These are phyloP conservation scores for Ophidiomyces ophidiicola DNA, from an alignment of 2,329 filamentous ascomycete genomes.

Conservation along the genomic window DNA sequence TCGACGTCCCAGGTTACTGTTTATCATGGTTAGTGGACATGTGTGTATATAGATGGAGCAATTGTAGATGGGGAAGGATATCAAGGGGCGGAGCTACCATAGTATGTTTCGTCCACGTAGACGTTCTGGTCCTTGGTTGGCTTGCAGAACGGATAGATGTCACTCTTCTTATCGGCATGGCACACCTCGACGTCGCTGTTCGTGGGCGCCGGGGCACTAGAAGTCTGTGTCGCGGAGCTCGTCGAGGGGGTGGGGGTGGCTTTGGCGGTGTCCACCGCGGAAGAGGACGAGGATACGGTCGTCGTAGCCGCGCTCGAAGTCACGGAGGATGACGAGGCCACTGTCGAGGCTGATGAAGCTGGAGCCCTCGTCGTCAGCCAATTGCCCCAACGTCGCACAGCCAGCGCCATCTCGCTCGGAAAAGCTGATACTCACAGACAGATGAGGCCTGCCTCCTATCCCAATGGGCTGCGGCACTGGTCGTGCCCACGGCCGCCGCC, in stretches of 20 bases:
- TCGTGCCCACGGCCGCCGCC: not conserved
- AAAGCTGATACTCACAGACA: not conserved
- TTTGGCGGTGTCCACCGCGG: not conserved
- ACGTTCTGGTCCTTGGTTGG: slow-evolving; percentile 13
- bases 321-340: not conserved
- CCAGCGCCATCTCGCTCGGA: no score
- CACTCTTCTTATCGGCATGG: slow-evolving; percentile 8
- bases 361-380: not conserved
- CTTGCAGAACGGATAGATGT: slow-evolving; percentile 14
- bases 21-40: slow-evolving; percentile 14
- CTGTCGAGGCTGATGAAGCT: not conserved
- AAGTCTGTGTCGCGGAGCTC: no score
- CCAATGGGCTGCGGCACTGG: not conserved
- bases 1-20: slow-evolving; percentile 29
- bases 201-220: slow-evolving; percentile 3
- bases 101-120: slow-evolving; percentile 12
- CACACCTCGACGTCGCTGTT: slow-evolving; percentile 11
- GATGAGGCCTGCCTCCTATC: slow-evolving; percentile 5
- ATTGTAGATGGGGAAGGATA: no score
- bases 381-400: not conserved
- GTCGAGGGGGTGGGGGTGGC: slow-evolving; percentile 3
- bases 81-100: slow-evolving; percentile 9
- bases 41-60: not conserved
- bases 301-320: not conserved
- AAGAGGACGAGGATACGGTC: not conserved